Conservation (phyloP, 805 yeast genomes). For the Blastobotrys terrestris region DNA sequence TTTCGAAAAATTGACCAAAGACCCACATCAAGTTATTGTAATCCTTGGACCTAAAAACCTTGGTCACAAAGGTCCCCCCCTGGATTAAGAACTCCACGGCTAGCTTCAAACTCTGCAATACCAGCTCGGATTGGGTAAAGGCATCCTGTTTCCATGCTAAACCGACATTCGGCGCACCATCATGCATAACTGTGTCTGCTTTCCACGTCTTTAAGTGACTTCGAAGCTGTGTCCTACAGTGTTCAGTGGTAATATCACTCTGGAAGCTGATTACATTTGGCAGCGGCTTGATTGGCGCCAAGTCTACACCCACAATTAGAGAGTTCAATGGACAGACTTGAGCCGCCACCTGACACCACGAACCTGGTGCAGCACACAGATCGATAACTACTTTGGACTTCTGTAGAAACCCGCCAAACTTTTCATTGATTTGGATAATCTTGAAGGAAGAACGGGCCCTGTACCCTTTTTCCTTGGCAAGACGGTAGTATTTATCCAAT, state of each 20-base stretch:
- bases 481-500: constrained; percentile 91
- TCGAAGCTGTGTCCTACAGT: constrained; percentile 88
- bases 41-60: constrained; percentile 97
- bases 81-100: constrained; percentile 89
- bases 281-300: constrained; percentile 93
- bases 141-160: constrained; percentile 99
- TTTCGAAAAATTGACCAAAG: constrained; percentile 89
- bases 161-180: constrained; percentile 99
- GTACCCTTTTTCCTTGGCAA: constrained; percentile 97
- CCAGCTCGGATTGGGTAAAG: constrained; percentile 93
- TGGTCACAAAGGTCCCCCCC: constrained; percentile 95
- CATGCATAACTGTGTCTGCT: constrained; percentile 96
- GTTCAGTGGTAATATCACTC: constrained; percentile 96
- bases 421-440: constrained; percentile 89
- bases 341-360: constrained; percentile 99
- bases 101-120: constrained; percentile 83
- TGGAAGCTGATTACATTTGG: constrained; percentile 94
- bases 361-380: constrained; percentile 98
- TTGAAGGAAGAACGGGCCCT: constrained; percentile 99
- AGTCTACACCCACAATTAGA: constrained; percentile 95
- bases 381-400: constrained; percentile 94
- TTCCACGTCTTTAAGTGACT: constrained; percentile 99
- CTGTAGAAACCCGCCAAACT: constrained; percentile 90
- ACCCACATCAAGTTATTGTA: constrained; percentile 97
- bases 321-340: constrained; percentile 89